Base-by-base conservation (phyloP, 495 filamentous ascomycete genomes). In the Penicillium fimorum region DNA sequence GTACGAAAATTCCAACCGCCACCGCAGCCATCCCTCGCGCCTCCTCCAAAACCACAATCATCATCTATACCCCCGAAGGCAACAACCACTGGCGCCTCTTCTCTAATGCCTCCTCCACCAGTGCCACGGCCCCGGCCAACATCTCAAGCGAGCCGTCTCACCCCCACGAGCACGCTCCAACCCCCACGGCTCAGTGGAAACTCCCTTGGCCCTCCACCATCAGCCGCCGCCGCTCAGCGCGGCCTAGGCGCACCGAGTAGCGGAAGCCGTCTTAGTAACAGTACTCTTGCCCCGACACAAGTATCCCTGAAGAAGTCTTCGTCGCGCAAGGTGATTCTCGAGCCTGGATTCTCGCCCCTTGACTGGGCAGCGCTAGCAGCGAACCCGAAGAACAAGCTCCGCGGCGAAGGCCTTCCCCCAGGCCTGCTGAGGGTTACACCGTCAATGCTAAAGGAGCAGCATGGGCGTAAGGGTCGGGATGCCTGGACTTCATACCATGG, bases 401-500 rank as follows among this genome's bases (percentile, higher is more conserved):
- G 86, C 27, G 84, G 84, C 50, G 67, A 79, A 64, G 76, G 80
- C 13, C 62, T 82, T 3, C 79, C 81, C 2, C 66, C 82, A 4
- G 69, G 75, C 29, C 63, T 84, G 18, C 72, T 85, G 48, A 78
- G 82, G 6, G 89, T 98, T 10, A 87, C 91, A 11, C 93, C 92
- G 8, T 87, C 84, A 20, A 78, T 89, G 75, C 82, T 98, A 9
- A 84, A 84, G 60, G 63, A 74, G 29, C 83, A 89, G 64, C 92
- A 87, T 58, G 91, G 91, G 2, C 84, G 91, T 30, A 87, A 87
- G 57, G 91, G 89, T 3, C 84, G 83, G 42, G 88, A 94, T 54
- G 91, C 91, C 4, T 98, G 94, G 94, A 94, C 86, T 9, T 87
- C 82, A 17, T 86, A 92, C 37, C 85, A 87, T 41, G 92, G 92